phyloP scores from a whole-genome alignment of 495 filamentous ascomycete species.

The Annulohypoxylon stygium region DNA sequence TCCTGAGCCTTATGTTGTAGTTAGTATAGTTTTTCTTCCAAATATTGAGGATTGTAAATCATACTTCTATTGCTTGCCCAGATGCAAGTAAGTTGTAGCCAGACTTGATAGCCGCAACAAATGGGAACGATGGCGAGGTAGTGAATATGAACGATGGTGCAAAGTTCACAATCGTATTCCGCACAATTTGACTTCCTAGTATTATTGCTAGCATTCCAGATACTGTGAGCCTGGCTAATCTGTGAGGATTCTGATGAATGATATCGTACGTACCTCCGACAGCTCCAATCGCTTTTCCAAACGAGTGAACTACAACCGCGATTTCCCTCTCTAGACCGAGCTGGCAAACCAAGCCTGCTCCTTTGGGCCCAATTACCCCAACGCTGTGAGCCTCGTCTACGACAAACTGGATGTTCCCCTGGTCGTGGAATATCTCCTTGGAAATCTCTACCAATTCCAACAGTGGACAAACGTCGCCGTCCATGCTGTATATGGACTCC shows the following conservation, averaged over 20 bases:
- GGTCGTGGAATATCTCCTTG: conserved; percentile 62
- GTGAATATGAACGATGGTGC: not conserved
- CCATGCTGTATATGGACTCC: conserved; percentile 76
- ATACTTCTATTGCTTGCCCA: not conserved
- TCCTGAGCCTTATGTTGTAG: too few relatives aligned
- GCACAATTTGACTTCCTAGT: conserved; percentile 14
- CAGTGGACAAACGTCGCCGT: conserved; percentile 72
- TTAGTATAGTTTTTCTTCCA: too few relatives aligned
- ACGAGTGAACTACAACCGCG: conserved; percentile 69
- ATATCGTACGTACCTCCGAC: conserved; percentile 72
- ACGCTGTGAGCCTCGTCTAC: conserved; percentile 76
- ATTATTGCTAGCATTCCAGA: conserved; percentile 23
- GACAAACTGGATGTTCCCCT: conserved; percentile 67
- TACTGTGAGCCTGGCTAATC: not conserved
- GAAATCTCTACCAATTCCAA: conserved; percentile 63
- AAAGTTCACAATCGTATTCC: conserved; percentile 2
- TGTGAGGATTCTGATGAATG: too few relatives aligned
- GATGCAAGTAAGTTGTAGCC: not conserved
- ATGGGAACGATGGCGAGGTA: conserved; percentile 3
- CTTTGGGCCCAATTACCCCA: conserved; percentile 67
- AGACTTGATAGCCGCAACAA: conserved; percentile 12
- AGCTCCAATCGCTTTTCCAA: conserved; percentile 71
- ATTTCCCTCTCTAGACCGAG: conserved; percentile 70
- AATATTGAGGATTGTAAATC: too few relatives aligned
- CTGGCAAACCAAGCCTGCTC: conserved; percentile 68